These are phyloP conservation scores for Cutaneotrichosporon sp. DNA, from an alignment of 1,284 basidiomycete genomes.

Conservation along the genomic window DNA sequence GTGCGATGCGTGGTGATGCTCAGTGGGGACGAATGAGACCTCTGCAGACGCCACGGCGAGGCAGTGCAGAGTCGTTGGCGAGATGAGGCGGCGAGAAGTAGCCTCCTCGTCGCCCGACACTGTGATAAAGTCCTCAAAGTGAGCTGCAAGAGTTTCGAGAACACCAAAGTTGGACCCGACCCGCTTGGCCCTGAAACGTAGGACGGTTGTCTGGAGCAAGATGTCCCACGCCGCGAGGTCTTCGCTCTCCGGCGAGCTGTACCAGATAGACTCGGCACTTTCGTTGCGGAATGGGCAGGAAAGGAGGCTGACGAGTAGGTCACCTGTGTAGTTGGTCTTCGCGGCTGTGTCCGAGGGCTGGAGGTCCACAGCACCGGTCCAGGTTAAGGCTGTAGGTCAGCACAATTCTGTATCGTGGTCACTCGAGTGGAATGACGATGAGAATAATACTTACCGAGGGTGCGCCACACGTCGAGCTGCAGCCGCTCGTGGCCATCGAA, in stretches of 20 bases:
- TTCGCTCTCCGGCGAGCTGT: constrained; percentile 18
- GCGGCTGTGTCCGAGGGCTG: constrained; percentile 22
- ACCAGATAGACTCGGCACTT: constrained; percentile 33
- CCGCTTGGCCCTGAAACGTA: constrained; percentile 36
- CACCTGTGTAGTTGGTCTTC: constrained; percentile 38
- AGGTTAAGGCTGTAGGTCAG: constrained; percentile 21
- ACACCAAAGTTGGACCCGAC: constrained; percentile 41
- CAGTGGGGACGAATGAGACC: constrained; percentile 25
- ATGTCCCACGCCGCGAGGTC: constrained; percentile 33
- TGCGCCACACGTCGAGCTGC: constrained; percentile 39
- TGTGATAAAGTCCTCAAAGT: constrained; percentile 32
- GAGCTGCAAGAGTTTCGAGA: constrained; percentile 38
- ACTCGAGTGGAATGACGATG: no score
- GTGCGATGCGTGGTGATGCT: constrained; percentile 27
- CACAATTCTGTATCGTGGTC: no score
- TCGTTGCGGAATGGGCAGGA: constrained; percentile 36
- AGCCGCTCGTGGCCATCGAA: constrained; percentile 30
- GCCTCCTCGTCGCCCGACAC: not conserved
- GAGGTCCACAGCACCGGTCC: constrained; percentile 29
- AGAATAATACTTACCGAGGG: constrained; percentile 17
- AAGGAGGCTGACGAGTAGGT: constrained; percentile 36
- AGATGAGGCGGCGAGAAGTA: constrained; percentile 16
- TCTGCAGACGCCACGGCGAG: constrained; percentile 26
- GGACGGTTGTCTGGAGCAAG: constrained; percentile 30
- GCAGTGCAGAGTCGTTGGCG: constrained; percentile 38